phyloP scores from a whole-genome alignment of 176 grass and related monocot species.

The Olyra latifolia region DNA sequence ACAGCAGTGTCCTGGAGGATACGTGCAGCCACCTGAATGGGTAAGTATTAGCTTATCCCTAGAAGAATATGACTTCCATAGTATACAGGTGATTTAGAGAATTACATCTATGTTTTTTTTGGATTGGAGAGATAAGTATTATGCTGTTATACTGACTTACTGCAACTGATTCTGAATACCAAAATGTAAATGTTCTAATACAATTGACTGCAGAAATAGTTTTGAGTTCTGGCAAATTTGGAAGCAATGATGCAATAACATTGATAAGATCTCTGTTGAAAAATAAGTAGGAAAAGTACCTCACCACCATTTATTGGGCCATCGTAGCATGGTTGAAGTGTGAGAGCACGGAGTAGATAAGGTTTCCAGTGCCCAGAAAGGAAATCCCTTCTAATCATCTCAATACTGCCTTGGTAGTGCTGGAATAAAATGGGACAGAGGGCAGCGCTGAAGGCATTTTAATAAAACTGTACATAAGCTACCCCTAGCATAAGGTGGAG shows the following conservation, averaged over 20 bases:
- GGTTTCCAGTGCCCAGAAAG: conserved; percentile 93
- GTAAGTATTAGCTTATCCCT: conserved; percentile 35
- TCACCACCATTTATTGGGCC: conserved; percentile 75
- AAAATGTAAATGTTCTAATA: conserved; percentile 13
- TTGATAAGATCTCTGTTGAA: not conserved
- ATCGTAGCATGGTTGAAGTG: conserved; percentile 84
- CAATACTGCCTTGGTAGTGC: conserved; percentile 85
- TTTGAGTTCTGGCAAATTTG: not conserved
- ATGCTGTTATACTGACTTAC: not conserved
- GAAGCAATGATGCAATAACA: conserved; percentile 11
- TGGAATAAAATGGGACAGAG: conserved; percentile 33
- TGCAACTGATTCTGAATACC: conserved; percentile 21
- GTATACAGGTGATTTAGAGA: not conserved
- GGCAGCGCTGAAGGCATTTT: conserved; percentile 20
- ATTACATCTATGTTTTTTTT: conserved; percentile 10
- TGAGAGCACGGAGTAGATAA: conserved; percentile 82
- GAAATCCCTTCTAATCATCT: conserved; percentile 95
- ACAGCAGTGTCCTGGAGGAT: conserved; percentile 83
- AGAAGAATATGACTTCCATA: conserved; percentile 14
- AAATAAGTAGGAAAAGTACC: conserved; percentile 45
- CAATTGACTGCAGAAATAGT: conserved; percentile 8
- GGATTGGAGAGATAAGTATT: conserved; percentile 13
- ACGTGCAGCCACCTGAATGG: conserved; percentile 58
- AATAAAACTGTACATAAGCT: not conserved
- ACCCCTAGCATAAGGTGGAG: not conserved